Evolutionary conservation across 176 grass and related monocot genomes (phyloP).

Genomic region (Triticum aestivum): IWGSC_CS_RefSeq_v2.1 NC_057813.1:227128145-227128644

Average conservation of each 20-base stretch:
- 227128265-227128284: too few relatives aligned
- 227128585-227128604: slow-evolving; percentile 69
- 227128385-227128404: slow-evolving; percentile 54
- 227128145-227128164: too few relatives aligned
- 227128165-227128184: too few relatives aligned
- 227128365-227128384: slow-evolving; percentile 73
- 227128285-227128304: too few relatives aligned
- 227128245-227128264: too few relatives aligned
- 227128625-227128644: slow-evolving; percentile 72
- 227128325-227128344: slow-evolving; percentile 83
- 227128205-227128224: too few relatives aligned
- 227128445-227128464: too few relatives aligned
- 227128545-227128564: slow-evolving; percentile 77
- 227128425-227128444: neutral
- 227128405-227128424: neutral
- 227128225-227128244: too few relatives aligned
- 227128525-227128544: neutral
- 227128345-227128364: slow-evolving; percentile 96
- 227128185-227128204: too few relatives aligned
- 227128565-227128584: slow-evolving; percentile 63
- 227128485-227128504: neutral
- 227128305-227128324: slow-evolving; percentile 72
- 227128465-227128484: too few relatives aligned
- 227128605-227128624: slow-evolving; percentile 64
- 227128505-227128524: neutral